Percentiles rank a stretch among this genome's conserved stretches.
phyloP scores from a whole-genome alignment of 345 rosid species.

The Camelina neglecta region DNA sequence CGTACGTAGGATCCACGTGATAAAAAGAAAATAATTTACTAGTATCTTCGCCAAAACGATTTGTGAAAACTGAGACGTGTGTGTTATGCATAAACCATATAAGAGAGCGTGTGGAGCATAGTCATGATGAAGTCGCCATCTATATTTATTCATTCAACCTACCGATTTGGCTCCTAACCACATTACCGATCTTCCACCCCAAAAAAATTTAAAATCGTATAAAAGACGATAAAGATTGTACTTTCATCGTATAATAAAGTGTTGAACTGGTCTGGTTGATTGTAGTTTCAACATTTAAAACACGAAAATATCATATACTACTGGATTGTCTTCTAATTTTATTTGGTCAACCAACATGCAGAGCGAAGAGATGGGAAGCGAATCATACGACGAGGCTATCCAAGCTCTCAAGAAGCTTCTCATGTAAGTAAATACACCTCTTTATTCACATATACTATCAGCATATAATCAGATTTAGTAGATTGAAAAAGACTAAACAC shows the following conservation, averaged over 20 bases:
- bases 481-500: background rate
- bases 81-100: constrained; percentile 11
- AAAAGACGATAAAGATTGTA: background rate
- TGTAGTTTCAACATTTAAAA: constrained; percentile 30
- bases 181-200: constrained; percentile 16
- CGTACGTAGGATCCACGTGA: constrained; percentile 45
- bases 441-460: background rate
- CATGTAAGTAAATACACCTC: constrained; percentile 47
- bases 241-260: constrained; percentile 26
- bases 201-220: background rate
- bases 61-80: constrained; percentile 34
- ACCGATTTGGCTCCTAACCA: constrained; percentile 38
- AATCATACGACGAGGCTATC: constrained; percentile 82
- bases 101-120: constrained; percentile 38
- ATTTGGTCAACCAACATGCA: constrained; percentile 42
- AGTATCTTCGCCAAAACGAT: constrained; percentile 23
- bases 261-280: constrained; percentile 39
- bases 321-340: constrained; percentile 1
- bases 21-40: constrained; percentile 14
- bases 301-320: background rate
- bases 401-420: constrained; percentile 90
- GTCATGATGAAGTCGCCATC: constrained; percentile 36
- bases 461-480: background rate
- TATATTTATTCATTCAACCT: constrained; percentile 36
- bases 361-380: constrained; percentile 80